Base-by-base conservation (phyloP, 495 filamentous ascomycete species). In the Parathielavia appendiculata region DNA sequence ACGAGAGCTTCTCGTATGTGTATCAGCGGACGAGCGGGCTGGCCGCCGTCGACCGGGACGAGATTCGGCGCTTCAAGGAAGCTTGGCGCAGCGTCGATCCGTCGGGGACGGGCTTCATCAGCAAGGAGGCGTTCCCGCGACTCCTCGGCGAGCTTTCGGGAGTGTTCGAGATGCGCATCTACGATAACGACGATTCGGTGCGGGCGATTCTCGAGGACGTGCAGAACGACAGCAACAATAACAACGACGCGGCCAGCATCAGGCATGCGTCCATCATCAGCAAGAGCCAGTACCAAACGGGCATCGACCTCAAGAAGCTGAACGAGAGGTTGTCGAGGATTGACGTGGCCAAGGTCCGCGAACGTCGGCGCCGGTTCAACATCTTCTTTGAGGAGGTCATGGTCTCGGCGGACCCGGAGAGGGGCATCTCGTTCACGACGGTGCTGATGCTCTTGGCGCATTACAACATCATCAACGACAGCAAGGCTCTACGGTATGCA, bases 1-100 rank as follows among this genome's bases (percentile, higher is more conserved):
- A 91, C 72, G 93, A 99, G 76, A 97, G 92, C 75, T 99, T 99
- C 76, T 95, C 90, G 70, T 99, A 99, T 70, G 93, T 99, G 63
- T 99, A 97, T 69, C 93, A 99, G 73, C 82, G 91, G 57, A 96
- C 90, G 60, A 96, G 89, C 67, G 86, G 86, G 23, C 77, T 91
- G 53, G 91, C 90, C 36, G 83, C 85, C 34, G 85, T 97, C 48
- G 91, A 88, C 61, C 81, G 93, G 51, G 91, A 96, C 63, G 93
- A 99, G 67, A 88, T 96, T 54, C 85, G 93, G 36, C 86, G 91
- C 14, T 99, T 97, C 80, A 99, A 99, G 76, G 90, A 97, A 69
- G 93, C 93, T 1, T 99, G 93, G 93, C 90, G 93, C 41, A 92
- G 87, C 44, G 90, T 90, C 52, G 93, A 99, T 72, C 91, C 92